These are phyloP conservation scores for Rhynchosporium secalis DNA, from an alignment of 2,329 filamentous ascomycete genomes.

Conservation along the genomic window DNA sequence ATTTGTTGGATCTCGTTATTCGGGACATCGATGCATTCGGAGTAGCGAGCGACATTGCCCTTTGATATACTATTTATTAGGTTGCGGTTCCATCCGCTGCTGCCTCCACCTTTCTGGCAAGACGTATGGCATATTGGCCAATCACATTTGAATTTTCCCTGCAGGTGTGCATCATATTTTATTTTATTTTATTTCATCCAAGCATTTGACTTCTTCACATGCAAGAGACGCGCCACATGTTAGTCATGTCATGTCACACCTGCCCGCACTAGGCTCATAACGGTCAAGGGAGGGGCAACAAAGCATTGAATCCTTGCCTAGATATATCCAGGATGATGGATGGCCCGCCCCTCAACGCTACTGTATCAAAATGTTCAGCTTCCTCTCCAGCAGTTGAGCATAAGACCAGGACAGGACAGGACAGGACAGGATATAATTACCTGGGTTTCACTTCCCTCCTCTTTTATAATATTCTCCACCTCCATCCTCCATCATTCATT, in stretches of 20 bases:
- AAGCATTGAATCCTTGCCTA: background rate
- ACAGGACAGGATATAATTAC: too few relatives aligned
- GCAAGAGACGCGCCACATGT: background rate
- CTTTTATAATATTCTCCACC: background rate
- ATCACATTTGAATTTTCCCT: too few relatives aligned
- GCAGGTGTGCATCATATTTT: too few relatives aligned
- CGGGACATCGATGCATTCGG: too few relatives aligned
- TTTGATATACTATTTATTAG: too few relatives aligned
- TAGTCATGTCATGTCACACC: background rate
- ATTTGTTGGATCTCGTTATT: too few relatives aligned
- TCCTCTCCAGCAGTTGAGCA: slow-evolving; percentile 19
- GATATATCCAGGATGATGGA: background rate
- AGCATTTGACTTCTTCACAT: slow-evolving; percentile 7
- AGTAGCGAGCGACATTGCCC: too few relatives aligned
- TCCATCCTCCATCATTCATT: background rate
- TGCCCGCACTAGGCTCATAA: slow-evolving; percentile 6
- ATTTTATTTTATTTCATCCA: too few relatives aligned
- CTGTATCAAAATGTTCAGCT: slow-evolving; percentile 11
- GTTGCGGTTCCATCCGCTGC: too few relatives aligned
- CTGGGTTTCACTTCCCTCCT: background rate
- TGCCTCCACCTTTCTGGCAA: too few relatives aligned
- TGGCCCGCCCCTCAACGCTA: slow-evolving; percentile 11
- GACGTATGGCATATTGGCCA: too few relatives aligned
- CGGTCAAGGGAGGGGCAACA: background rate
- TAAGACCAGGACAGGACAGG: slow-evolving; percentile 19